Conservation (phyloP, 2,329 filamentous ascomycete species). For the Ilyonectria sp. region DNA sequence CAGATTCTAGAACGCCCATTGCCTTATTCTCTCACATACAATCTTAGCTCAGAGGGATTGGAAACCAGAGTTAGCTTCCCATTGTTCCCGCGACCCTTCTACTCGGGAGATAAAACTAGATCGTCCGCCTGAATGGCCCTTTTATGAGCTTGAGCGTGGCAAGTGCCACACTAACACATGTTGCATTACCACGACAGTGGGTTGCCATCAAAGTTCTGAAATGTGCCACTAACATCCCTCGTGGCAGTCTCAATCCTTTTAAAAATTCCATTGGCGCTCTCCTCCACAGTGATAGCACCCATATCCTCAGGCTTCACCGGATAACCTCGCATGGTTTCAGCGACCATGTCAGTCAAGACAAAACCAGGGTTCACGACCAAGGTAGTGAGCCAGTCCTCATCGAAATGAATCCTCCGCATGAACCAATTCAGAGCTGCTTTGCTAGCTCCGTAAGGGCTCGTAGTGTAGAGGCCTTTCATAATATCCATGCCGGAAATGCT, state of each 20-base stretch:
- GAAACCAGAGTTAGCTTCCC: no score
- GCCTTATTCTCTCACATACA: no score
- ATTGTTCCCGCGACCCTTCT: no score
- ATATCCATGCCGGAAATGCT: constrained; percentile 14
- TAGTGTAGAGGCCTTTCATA: neutral
- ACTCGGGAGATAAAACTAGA: no score
- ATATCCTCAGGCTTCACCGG: neutral
- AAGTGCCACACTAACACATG: no score
- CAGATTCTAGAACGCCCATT: no score
- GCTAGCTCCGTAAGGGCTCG: constrained; percentile 23
- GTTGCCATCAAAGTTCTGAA: constrained; percentile 1
- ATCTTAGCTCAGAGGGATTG: no score
- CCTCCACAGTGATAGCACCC: neutral
- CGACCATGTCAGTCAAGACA: constrained; percentile 9
- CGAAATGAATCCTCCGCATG: constrained; percentile 35
- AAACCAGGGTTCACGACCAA: constrained; percentile 33
- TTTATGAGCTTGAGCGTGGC: no score
- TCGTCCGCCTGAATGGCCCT: no score
- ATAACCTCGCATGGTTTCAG: neutral
- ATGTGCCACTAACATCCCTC: neutral
- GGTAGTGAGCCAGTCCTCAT: constrained; percentile 46
- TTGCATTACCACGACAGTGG: no score
- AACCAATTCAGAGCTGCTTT: constrained; percentile 39
- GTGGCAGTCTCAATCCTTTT: neutral
- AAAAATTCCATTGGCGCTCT: neutral